Evolutionary conservation across 352 stramenopile species (phyloP), one percentile per base, ranked within the genome.

Genomic region (Globisporangium echinulatum): DNA sequence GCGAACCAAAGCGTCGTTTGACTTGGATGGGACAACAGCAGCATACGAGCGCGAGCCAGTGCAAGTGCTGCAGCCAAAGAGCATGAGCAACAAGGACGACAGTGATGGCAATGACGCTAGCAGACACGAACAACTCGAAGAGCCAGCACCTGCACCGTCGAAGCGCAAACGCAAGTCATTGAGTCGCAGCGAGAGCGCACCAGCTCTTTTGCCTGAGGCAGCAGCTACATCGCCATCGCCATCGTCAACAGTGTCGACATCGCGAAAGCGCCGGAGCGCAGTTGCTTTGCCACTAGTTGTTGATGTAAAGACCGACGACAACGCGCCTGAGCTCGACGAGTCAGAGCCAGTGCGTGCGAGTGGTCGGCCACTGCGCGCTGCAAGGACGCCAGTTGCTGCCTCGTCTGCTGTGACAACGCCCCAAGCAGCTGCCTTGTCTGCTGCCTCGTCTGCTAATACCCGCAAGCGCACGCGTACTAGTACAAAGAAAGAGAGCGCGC

Each of bases 401-500:
- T 15, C 50, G 36, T 5, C 33, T 4, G 36, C 10, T 4, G 51
- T 36, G n/a, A 19, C 40, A 33, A n/a, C 51, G 6, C 15, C 40
- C 8, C 50, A 68, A 52, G 39, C 62, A n/a, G 43, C 62, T 1
- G 38, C 55, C 25, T 19, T 58, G 7, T 7, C 68, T 56, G 49
- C 52, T 13, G 25, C 63, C 37, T 63, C 68, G 51, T 44, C 63
- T 10, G 54, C 69, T 1, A 8, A n/a, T 1, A 58, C 48, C 7
- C 68, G 69, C n/a, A 91, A 91, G 58, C 82, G 82, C 25, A 56
- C 59, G 15, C 72, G 46, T 8, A 37, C 69, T 7, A 90, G 79
- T 7, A 74, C 68, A 7, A 90, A 88, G 62, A 88, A 87, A 52
- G 79, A 92, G 54, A 65, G 74, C 42, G 69, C 70, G n/a, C 82